Evolutionary conservation across 1,284 basidiomycete species (phyloP), one percentile per base, ranked within the genome.

Genomic region (Tylopilus sp.): DNA sequence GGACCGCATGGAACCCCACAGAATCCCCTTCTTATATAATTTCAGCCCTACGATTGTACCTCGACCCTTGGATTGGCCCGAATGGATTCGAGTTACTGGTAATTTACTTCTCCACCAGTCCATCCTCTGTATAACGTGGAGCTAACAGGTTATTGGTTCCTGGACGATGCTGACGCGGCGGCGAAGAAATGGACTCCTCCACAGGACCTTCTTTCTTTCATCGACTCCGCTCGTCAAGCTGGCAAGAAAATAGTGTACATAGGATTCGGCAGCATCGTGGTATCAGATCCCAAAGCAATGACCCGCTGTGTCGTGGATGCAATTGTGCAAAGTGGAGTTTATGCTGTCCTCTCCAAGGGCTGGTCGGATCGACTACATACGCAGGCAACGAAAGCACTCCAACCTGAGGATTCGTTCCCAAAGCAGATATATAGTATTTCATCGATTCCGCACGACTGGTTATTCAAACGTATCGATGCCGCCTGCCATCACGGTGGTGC

Each of bases 401-500:
- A 86, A 54, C 72, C 75, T 0, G 84, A 88, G 57, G 83, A 83
- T 57, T 78, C 83, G 17, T 71, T 89, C 46, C 88, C 91, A 9
- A 73, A 79, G 49, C 78, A 87, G 65, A 93, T 94, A 56, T 94
- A 88, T 67, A 71, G 83, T 2, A 85, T 99, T 52, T 77, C 85
- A 24, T 92, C 92, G 3, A 82, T 98, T 44, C 95, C 95, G 35
- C 95, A 99, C 63, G 92, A 97, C 64, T 98, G 96, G 96, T 72
- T 99, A 31, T 99, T 99, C 76, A 82, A 82, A 51, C 81, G 85
- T 46, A 91, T 99, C 55, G 91, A 97, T 65, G 95, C 94, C 11
- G 93, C 92, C 18, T 96, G 94, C 59, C 95, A 99, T 74, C 95
- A 99, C 63, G 94, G 95, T 52, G 95, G 95, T 45, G 93, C 95